These are phyloP conservation scores for Ballota nigra DNA, from an alignment of 257 asterid species.

Conservation along the genomic window DNA sequence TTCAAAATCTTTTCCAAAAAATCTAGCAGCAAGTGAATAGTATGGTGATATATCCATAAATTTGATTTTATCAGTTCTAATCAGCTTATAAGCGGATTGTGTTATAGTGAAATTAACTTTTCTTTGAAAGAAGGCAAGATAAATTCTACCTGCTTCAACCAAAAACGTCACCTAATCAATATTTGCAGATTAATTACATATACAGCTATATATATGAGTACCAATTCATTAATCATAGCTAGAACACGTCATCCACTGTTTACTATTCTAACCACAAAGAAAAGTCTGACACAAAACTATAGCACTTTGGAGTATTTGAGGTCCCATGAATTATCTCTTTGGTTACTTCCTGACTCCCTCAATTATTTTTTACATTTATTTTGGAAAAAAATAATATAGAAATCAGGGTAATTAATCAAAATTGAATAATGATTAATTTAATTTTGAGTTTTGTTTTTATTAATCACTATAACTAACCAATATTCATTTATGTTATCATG, in stretches of 20 bases:
- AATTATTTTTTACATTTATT: too few relatives aligned
- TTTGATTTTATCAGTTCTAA: neutral
- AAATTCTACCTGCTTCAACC: slow-evolving; percentile 28
- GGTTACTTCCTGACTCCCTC: too few relatives aligned
- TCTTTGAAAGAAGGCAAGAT: neutral
- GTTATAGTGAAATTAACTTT: neutral
- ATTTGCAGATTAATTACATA: neutral
- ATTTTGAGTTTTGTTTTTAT: too few relatives aligned
- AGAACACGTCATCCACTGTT: slow-evolving; percentile 12
- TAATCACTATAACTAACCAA: too few relatives aligned
- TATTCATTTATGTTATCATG: too few relatives aligned
- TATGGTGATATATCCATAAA: neutral
- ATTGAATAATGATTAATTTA: too few relatives aligned
- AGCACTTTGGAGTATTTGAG: slow-evolving; percentile 12
- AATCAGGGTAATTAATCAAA: too few relatives aligned
- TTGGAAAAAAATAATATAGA: too few relatives aligned
- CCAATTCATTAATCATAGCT: slow-evolving; percentile 12
- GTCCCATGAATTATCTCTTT: too few relatives aligned
- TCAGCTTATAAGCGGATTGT: neutral
- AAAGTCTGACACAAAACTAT: slow-evolving; percentile 20
- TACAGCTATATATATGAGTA: neutral
- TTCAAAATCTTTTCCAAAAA: neutral
- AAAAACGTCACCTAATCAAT: slow-evolving; percentile 31
- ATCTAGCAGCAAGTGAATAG: neutral
- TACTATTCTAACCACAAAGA: slow-evolving; percentile 20